These are phyloP conservation scores for Pholiota conissans DNA, from an alignment of 768 basidiomycete genomes.

Conservation along the genomic window DNA sequence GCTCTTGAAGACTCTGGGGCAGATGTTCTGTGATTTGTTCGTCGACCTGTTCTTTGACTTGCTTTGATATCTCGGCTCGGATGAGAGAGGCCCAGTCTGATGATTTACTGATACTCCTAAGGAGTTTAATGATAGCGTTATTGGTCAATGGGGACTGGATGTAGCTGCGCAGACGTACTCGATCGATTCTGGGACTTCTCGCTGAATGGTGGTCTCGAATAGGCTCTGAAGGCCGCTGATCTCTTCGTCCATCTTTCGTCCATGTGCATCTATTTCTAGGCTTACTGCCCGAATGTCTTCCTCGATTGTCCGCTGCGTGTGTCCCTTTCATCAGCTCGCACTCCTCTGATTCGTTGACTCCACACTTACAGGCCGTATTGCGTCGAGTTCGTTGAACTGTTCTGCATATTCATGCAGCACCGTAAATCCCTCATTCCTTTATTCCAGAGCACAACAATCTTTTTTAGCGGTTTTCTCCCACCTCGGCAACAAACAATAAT, in stretches of 20 bases:
- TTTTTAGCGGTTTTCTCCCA: not conserved
- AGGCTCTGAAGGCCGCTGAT: slow-evolving; percentile 13
- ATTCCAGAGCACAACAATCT: not conserved
- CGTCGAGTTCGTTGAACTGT: slow-evolving; percentile 3
- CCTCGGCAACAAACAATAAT: not conserved
- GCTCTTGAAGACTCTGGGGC: slow-evolving; percentile 45
- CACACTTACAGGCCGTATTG: not conserved
- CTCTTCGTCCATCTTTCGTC: slow-evolving; percentile 7
- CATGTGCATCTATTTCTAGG: slow-evolving; percentile 20
- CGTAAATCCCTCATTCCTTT: slow-evolving; percentile 5
- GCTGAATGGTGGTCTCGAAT: slow-evolving; percentile 19
- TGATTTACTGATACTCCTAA: slow-evolving; percentile 15
- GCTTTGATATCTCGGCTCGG: slow-evolving; percentile 36
- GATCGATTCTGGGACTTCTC: slow-evolving; percentile 13
- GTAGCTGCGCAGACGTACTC: slow-evolving; percentile 12
- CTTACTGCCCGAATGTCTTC: slow-evolving; percentile 20
- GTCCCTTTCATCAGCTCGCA: not conserved
- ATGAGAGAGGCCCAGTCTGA: slow-evolving; percentile 36
- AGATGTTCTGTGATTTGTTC: slow-evolving; percentile 48
- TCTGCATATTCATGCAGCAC: slow-evolving; percentile 5
- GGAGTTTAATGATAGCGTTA: not conserved
- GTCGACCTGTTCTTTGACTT: slow-evolving; percentile 48
- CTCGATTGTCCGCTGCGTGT: slow-evolving; percentile 9
- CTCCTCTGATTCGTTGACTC: not conserved
- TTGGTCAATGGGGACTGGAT: not conserved